Evolutionary conservation across 768 basidiomycete genomes (phyloP).

Genomic region (Serendipita sp.): DNA sequence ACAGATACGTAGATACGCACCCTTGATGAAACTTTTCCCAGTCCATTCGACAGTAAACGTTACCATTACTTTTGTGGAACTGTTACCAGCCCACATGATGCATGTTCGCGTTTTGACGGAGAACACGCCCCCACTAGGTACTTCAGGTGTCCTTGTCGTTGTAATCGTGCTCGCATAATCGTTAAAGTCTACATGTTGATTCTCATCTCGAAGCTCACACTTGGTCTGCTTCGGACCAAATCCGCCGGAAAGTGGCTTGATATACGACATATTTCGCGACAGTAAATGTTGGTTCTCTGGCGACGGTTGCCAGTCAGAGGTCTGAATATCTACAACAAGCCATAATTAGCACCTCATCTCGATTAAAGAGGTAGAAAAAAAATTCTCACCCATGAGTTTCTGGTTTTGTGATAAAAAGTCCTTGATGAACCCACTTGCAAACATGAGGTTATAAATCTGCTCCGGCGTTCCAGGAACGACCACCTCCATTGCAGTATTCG

Average conservation of each 20-base stretch:
- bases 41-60: conserved; percentile 94
- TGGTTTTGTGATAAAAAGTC: conserved; percentile 84
- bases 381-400: conserved; percentile 59
- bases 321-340: conserved; percentile 60
- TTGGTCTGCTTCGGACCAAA: conserved; percentile 91
- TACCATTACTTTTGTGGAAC: conserved; percentile 64
- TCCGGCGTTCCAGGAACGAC: conserved; percentile 84
- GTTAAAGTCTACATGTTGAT: conserved; percentile 62
- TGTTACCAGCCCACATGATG: conserved; percentile 78
- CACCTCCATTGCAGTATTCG: conserved; percentile 59
- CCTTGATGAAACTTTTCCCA: conserved; percentile 90
- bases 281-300: conserved; percentile 48
- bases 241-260: conserved; percentile 75
- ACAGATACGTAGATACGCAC: conserved; percentile 22
- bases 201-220: conserved; percentile 87
- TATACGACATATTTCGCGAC: conserved; percentile 84
- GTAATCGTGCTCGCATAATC: conserved; percentile 70
- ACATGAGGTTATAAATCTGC: conserved; percentile 89
- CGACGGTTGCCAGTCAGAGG: conserved; percentile 81
- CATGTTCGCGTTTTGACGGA: conserved; percentile 89
- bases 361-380: not conserved
- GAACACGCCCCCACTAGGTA: conserved; percentile 86
- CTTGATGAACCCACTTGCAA: conserved; percentile 88
- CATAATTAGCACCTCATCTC: too few species aligned
- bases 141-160: conserved; percentile 84